Percentiles rank a stretch among this genome's conserved stretches.
phyloP scores from a whole-genome alignment of 805 yeast species.

The Kodamaea leandrae region DNA sequence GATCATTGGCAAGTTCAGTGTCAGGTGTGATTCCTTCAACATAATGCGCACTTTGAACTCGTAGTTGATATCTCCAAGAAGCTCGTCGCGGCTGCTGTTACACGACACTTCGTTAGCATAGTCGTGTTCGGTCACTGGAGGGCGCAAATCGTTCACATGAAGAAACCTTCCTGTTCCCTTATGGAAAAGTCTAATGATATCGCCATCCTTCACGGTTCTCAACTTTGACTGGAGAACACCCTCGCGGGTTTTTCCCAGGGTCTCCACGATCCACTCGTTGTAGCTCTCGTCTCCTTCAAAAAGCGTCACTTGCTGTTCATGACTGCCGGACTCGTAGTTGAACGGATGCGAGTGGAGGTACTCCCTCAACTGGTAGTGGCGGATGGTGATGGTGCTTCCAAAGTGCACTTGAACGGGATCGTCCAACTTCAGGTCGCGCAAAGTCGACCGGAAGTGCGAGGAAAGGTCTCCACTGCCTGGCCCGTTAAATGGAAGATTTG shows the following conservation, averaged over 20 bases:
- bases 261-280: slow-evolving; percentile 74
- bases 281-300: slow-evolving; percentile 61
- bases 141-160: slow-evolving; percentile 69
- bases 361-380: slow-evolving; percentile 68
- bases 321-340: slow-evolving; percentile 61
- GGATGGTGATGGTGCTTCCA: slow-evolving; percentile 70
- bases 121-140: slow-evolving; percentile 89
- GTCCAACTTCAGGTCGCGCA: slow-evolving; percentile 40
- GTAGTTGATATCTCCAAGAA: slow-evolving; percentile 66
- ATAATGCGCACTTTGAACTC: slow-evolving; percentile 61
- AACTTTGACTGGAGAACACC: slow-evolving; percentile 38
- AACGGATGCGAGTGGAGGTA: slow-evolving; percentile 77
- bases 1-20: slow-evolving; percentile 32
- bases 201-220: slow-evolving; percentile 50
- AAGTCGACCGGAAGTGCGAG: slow-evolving; percentile 63
- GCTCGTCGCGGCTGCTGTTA: slow-evolving; percentile 55
- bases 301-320: slow-evolving; percentile 77
- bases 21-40: slow-evolving; percentile 30
- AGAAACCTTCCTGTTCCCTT: slow-evolving; percentile 62
- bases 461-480: slow-evolving; percentile 62
- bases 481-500: slow-evolving; percentile 46
- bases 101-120: slow-evolving; percentile 82
- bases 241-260: slow-evolving; percentile 29
- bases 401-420: slow-evolving; percentile 64
- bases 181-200: slow-evolving; percentile 67